Conservation (phyloP, 345 rosid species). For the Lumnitzera littorea region DNA sequence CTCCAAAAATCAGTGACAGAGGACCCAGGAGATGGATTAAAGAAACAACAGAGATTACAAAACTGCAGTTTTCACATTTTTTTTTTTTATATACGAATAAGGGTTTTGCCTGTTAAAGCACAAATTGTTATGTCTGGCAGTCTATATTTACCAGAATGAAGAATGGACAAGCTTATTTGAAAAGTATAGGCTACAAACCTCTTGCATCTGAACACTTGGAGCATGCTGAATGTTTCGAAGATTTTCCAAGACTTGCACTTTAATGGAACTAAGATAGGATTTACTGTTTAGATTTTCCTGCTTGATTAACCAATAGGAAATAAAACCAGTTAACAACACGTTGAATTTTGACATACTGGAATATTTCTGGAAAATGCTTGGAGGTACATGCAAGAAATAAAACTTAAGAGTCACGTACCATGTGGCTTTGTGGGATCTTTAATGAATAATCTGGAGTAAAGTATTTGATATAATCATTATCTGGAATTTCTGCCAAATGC, state of each 20-base stretch:
- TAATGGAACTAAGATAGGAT: slow-evolving; percentile 76
- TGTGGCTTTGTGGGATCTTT: slow-evolving; percentile 78
- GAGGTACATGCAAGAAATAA: background rate
- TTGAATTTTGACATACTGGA: background rate
- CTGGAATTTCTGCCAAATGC: slow-evolving; percentile 75
- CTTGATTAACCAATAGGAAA: slow-evolving; percentile 15
- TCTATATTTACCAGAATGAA: background rate
- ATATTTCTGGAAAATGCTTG: background rate
- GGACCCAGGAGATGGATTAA: no score
- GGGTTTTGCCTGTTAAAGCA: no score
- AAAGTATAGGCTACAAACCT: slow-evolving; percentile 40
- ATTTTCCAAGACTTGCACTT: slow-evolving; percentile 85
- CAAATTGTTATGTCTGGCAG: no score
- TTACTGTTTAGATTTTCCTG: slow-evolving; percentile 93
- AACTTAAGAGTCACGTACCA: slow-evolving; percentile 37
- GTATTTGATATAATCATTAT: slow-evolving; percentile 75
- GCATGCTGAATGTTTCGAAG: slow-evolving; percentile 89
- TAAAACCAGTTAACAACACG: background rate
- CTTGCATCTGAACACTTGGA: slow-evolving; percentile 93
- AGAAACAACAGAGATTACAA: no score
- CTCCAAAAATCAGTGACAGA: no score
- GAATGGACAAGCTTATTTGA: background rate
- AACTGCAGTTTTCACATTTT: no score
- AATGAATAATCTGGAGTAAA: slow-evolving; percentile 79
- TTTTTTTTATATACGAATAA: no score